These are phyloP conservation scores for Takakia lepidozioides DNA, from an alignment of 225 moss, liverwort and hornwort species.

Conservation along the genomic window DNA sequence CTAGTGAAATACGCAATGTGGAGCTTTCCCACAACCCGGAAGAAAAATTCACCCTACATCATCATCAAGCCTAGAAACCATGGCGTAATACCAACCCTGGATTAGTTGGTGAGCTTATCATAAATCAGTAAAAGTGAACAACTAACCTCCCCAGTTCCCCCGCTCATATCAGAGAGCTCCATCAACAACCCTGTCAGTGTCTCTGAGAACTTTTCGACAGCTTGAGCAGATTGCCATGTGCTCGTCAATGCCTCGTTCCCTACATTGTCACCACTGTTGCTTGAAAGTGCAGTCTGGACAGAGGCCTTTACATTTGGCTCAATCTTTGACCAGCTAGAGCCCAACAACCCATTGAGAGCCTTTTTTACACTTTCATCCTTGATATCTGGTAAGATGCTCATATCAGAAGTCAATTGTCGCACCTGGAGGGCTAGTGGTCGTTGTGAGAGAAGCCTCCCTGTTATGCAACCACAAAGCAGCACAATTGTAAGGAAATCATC, in stretches of 20 bases:
- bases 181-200: constrained; percentile 28
- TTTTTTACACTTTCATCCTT: constrained; percentile 34
- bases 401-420: constrained; percentile 32
- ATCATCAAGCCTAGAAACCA: too few species aligned
- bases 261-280: constrained; percentile 21
- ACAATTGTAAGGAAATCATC: too few species aligned
- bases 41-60: too few species aligned
- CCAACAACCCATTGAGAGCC: constrained; percentile 45
- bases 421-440: constrained; percentile 1
- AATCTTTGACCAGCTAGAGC: constrained; percentile 28
- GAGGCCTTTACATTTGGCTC: constrained; percentile 19
- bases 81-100: too few species aligned
- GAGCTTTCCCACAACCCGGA: too few species aligned
- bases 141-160: constrained; percentile 9
- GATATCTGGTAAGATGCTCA: constrained; percentile 40
- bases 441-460: too few species aligned
- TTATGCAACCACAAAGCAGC: too few species aligned
- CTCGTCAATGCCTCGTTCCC: constrained; percentile 45
- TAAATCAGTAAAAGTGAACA: constrained; percentile 2
- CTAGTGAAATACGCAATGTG: too few species aligned
- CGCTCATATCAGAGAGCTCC: constrained; percentile 20
- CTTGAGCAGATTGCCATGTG: constrained; percentile 47
- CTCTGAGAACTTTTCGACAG: constrained; percentile 53
- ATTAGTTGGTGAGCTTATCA: too few species aligned
- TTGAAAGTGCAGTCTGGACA: constrained; percentile 35